These are phyloP conservation scores for Leccinum incarnatum DNA, from an alignment of 768 basidiomycete species.

Conservation along the genomic window DNA sequence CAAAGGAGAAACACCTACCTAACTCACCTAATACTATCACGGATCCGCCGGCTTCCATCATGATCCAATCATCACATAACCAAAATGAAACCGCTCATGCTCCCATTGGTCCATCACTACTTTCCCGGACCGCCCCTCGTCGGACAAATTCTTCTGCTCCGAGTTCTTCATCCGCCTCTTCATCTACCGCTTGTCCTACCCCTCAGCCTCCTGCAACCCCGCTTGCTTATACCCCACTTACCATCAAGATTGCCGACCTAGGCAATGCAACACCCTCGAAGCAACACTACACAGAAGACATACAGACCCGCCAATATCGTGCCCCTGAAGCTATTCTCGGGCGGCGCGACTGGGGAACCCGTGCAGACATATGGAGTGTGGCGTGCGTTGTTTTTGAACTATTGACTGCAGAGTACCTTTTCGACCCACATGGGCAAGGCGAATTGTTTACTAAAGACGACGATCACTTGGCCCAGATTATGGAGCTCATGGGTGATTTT, in stretches of 20 bases:
- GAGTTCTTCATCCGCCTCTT: constrained; percentile 21
- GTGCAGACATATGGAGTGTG: constrained; percentile 89
- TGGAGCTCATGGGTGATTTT: constrained; percentile 85
- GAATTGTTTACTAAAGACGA: constrained; percentile 89
- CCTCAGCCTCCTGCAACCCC: constrained; percentile 24
- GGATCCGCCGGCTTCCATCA: constrained; percentile 18
- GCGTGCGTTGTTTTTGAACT: constrained; percentile 92
- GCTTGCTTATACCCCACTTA: constrained; percentile 47
- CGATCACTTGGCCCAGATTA: constrained; percentile 94
- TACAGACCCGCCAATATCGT: constrained; percentile 95
- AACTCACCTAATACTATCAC: neutral
- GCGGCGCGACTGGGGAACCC: constrained; percentile 78
- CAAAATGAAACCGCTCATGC: constrained; percentile 19
- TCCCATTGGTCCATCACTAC: constrained; percentile 48
- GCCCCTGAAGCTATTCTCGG: constrained; percentile 94
- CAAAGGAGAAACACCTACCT: neutral
- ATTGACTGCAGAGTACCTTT: constrained; percentile 87
- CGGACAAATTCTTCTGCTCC: constrained; percentile 15
- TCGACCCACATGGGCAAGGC: constrained; percentile 83
- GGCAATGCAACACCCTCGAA: constrained; percentile 93
- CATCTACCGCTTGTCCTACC: constrained; percentile 21
- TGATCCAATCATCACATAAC: constrained; percentile 26
- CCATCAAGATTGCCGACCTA: constrained; percentile 90
- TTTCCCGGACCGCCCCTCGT: constrained; percentile 62
- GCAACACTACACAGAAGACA: constrained; percentile 91